Conservation (phyloP, 2,329 filamentous ascomycete species). For the Diplodia corticola region DNA sequence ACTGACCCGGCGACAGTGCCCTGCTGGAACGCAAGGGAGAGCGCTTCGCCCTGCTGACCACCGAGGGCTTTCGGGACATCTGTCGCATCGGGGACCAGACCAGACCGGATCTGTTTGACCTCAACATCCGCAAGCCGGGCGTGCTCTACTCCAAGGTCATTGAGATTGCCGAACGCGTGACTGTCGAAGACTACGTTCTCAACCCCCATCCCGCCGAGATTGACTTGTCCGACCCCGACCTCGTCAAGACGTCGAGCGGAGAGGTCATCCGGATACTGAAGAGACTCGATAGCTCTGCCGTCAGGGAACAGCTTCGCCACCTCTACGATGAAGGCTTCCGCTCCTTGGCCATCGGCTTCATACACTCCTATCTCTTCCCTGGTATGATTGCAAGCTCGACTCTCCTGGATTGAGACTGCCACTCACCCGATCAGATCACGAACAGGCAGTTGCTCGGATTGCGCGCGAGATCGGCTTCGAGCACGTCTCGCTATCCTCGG, state of each 20-base stretch:
- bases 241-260: slow-evolving; percentile 27
- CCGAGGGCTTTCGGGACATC: slow-evolving; percentile 27
- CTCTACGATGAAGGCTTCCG: slow-evolving; percentile 38
- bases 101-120: slow-evolving; percentile 31
- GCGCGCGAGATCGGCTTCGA: slow-evolving; percentile 34
- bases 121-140: slow-evolving; percentile 29
- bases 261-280: slow-evolving; percentile 28
- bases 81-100: slow-evolving; percentile 32
- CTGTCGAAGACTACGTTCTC: slow-evolving; percentile 29
- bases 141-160: slow-evolving; percentile 28
- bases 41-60: slow-evolving; percentile 27
- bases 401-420: too few species aligned
- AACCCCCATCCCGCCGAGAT: slow-evolving; percentile 25
- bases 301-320: slow-evolving; percentile 26
- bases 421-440: slow-evolving; percentile 28
- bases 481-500: slow-evolving; percentile 31
- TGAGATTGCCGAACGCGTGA: slow-evolving; percentile 32
- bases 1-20: slow-evolving; percentile 29
- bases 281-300: slow-evolving; percentile 19
- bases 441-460: slow-evolving; percentile 31
- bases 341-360: slow-evolving; percentile 39
- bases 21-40: slow-evolving; percentile 29
- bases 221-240: slow-evolving; percentile 11
- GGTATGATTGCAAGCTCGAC: background rate
- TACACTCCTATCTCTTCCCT: slow-evolving; percentile 38